Conservation (phyloP, 23 red algal genomes). For the Gracilaria domingensis region DNA sequence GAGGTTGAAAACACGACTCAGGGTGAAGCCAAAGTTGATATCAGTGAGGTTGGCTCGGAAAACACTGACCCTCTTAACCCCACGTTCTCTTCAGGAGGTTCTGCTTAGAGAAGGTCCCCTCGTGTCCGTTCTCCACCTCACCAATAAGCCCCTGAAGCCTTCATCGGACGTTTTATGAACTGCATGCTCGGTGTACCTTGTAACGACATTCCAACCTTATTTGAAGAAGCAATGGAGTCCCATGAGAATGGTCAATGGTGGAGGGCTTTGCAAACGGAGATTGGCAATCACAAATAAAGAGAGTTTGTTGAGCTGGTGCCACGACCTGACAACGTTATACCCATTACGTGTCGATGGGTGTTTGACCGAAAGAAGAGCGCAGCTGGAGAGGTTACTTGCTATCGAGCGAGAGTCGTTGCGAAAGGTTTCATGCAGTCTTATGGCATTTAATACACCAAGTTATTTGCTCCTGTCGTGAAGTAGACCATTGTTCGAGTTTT, state of each 20-base stretch:
- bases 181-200: neutral
- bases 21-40: neutral
- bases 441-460: conserved; percentile 46
- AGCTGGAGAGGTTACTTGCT: conserved; percentile 12
- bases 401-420: conserved; percentile 52
- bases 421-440: conserved; percentile 51
- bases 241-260: neutral
- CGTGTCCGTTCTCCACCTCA: neutral
- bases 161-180: neutral
- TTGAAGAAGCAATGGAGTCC: neutral
- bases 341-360: conserved; percentile 13
- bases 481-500: conserved; percentile 12
- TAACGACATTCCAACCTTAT: neutral
- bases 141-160: neutral
- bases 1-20: neutral
- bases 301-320: neutral
- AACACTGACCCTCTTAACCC: neutral
- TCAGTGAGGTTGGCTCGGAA: neutral
- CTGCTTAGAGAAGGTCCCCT: neutral
- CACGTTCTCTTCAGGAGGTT: neutral
- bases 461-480: conserved; percentile 50
- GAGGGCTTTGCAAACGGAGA: neutral
- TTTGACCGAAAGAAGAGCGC: conserved; percentile 37
- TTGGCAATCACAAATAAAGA: neutral
- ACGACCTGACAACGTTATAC: neutral